Evolutionary conservation across 331 rosid species (phyloP).

Genomic region (Arachis monticola): DNA sequence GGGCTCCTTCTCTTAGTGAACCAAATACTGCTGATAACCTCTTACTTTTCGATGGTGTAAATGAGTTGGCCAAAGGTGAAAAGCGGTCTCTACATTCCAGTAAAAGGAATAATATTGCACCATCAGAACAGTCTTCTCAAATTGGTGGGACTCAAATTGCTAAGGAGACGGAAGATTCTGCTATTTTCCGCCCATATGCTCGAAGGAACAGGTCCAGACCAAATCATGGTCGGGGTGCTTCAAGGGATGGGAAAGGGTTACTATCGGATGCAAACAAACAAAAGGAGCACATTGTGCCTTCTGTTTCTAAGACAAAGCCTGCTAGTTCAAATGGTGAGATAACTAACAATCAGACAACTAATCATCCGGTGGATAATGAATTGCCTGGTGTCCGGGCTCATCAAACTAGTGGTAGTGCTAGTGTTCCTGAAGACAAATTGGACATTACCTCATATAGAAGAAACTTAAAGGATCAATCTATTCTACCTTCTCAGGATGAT

Average conservation of each 20-base stretch:
- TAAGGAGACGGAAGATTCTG: slow-evolving; percentile 94
- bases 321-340: slow-evolving; percentile 67
- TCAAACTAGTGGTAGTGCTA: slow-evolving; percentile 52
- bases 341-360: slow-evolving; percentile 49
- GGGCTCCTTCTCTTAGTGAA: slow-evolving; percentile 76
- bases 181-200: slow-evolving; percentile 92
- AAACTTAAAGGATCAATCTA: slow-evolving; percentile 48
- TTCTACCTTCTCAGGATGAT: slow-evolving; percentile 54
- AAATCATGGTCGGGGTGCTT: slow-evolving; percentile 74
- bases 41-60: slow-evolving; percentile 78
- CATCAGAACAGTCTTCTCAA: slow-evolving; percentile 86
- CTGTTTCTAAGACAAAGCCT: slow-evolving; percentile 70
- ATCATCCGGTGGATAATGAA: slow-evolving; percentile 52
- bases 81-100: slow-evolving; percentile 63
- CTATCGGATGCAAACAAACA: slow-evolving; percentile 57
- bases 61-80: slow-evolving; percentile 71
- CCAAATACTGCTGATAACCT: slow-evolving; percentile 98
- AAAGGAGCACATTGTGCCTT: slow-evolving; percentile 59
- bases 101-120: slow-evolving; percentile 64
- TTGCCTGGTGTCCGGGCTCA: slow-evolving; percentile 53
- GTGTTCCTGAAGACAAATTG: slow-evolving; percentile 59
- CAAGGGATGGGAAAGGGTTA: slow-evolving; percentile 66
- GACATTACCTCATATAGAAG: slow-evolving; percentile 50
- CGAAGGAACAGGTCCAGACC: slow-evolving; percentile 94
- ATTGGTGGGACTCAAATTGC: slow-evolving; percentile 81